Percentiles rank a stretch among this genome's conserved stretches.
Evolutionary conservation across 2,329 filamentous ascomycete species (phyloP).

Genomic region (Periconia sp.): DNA sequence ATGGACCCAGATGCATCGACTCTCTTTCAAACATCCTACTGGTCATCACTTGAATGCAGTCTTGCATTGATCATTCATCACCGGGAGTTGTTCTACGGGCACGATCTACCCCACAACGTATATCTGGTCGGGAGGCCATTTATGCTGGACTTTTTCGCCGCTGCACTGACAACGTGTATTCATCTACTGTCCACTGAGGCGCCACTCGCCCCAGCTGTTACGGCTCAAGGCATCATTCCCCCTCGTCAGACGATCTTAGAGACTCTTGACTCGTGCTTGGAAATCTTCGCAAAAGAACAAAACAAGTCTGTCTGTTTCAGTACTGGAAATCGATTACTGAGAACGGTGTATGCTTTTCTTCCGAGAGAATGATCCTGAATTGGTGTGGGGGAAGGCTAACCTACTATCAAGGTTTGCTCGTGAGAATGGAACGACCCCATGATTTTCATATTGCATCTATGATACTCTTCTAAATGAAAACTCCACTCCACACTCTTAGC

Average conservation of each 20-base stretch:
- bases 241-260: constrained; percentile 21
- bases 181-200: constrained; percentile 16
- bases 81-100: constrained; percentile 26
- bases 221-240: constrained; percentile 9
- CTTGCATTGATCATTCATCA: constrained; percentile 37
- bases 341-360: too few relatives aligned
- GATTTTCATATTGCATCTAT: too few relatives aligned
- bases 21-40: constrained; percentile 36
- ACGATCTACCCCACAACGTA: constrained; percentile 10
- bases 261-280: constrained; percentile 19
- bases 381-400: too few relatives aligned
- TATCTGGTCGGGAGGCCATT: constrained; percentile 22
- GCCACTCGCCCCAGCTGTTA: constrained; percentile 10
- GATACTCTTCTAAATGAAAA: too few relatives aligned
- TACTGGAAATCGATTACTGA: too few relatives aligned
- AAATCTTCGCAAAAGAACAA: constrained; percentile 23
- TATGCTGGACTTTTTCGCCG: constrained; percentile 29
- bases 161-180: constrained; percentile 23
- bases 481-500: too few relatives aligned
- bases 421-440: too few relatives aligned
- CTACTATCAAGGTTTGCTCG: too few relatives aligned
- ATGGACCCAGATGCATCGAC: constrained; percentile 21
- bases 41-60: constrained; percentile 38
- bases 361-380: too few relatives aligned
- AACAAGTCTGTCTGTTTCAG: too few relatives aligned